These are phyloP conservation scores for Termitomyces eurrhizus DNA, from an alignment of 768 basidiomycete species.

Conservation along the genomic window DNA sequence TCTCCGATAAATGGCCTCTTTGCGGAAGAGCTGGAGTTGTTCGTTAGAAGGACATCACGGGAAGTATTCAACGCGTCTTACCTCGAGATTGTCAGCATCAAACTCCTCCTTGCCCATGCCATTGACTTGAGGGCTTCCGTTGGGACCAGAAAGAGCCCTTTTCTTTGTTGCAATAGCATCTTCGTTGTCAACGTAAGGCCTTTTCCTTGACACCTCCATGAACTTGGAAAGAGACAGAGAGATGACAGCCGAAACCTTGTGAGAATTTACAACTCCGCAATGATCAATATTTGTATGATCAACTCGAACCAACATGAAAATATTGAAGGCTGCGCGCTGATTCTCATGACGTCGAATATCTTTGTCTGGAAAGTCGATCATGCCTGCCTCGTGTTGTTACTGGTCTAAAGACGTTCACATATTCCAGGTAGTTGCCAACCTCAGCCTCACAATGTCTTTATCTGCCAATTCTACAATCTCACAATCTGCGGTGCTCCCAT, in stretches of 20 bases:
- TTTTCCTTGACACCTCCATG: constrained; percentile 45
- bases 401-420: background rate
- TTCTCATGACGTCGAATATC: background rate
- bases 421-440: constrained; percentile 20
- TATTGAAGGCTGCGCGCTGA: background rate
- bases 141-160: constrained; percentile 45
- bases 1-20: constrained; percentile 80
- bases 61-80: constrained; percentile 26
- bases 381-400: background rate
- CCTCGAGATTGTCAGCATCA: constrained; percentile 63
- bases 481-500: constrained; percentile 75
- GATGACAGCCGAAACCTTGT: constrained; percentile 11
- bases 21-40: constrained; percentile 64
- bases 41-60: constrained; percentile 11
- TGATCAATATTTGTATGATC: constrained; percentile 6
- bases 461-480: constrained; percentile 63
- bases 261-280: constrained; percentile 38
- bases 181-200: constrained; percentile 49
- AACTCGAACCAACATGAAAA: background rate
- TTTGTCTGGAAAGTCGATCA: background rate
- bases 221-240: constrained; percentile 35
- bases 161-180: constrained; percentile 51
- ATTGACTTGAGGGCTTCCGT: constrained; percentile 53
- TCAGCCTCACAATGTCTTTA: constrained; percentile 29
- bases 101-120: constrained; percentile 44